Percentiles rank a stretch among this genome's conserved stretches.
phyloP scores from a whole-genome alignment of 352 stramenopile species.

The Salisapilia sapeloensis region DNA sequence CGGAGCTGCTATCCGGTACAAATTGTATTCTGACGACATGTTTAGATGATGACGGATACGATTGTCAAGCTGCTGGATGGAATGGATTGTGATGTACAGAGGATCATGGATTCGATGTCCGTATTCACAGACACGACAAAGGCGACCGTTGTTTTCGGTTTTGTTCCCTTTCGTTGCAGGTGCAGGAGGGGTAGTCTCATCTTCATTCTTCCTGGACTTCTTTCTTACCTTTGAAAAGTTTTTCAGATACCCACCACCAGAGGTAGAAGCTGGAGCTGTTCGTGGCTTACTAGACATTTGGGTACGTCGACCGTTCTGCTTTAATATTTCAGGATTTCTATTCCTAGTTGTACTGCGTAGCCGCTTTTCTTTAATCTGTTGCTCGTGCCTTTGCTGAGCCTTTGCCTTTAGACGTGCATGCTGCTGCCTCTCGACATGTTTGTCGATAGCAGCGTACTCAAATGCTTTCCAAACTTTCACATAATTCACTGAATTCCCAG shows the following conservation, averaged over 20 bases:
- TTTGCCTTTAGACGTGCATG: slow-evolving; percentile 26
- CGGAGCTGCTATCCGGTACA: slow-evolving; percentile 15
- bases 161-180: not conserved
- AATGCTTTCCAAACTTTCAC: no score
- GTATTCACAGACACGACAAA: slow-evolving; percentile 42
- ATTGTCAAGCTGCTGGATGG: slow-evolving; percentile 19
- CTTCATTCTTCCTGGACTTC: not conserved
- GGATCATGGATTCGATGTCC: slow-evolving; percentile 13
- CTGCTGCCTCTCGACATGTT: no score
- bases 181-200: not conserved
- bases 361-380: slow-evolving; percentile 34
- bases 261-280: slow-evolving; percentile 6
- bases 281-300: no score
- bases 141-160: slow-evolving; percentile 4
- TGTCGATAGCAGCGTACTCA: no score
- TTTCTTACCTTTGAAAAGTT: slow-evolving; percentile 2
- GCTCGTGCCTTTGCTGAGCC: slow-evolving; percentile 32
- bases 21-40: slow-evolving; percentile 9
- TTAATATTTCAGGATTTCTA: slow-evolving; percentile 6
- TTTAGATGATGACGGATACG: slow-evolving; percentile 11
- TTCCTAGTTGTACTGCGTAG: slow-evolving; percentile 8
- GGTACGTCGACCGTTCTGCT: no score
- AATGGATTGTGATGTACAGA: slow-evolving; percentile 30
- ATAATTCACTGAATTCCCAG: no score
- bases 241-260: slow-evolving; percentile 5